Evolutionary conservation across 2,329 filamentous ascomycete species (phyloP).

Genomic region (Calonectria montana): DNA sequence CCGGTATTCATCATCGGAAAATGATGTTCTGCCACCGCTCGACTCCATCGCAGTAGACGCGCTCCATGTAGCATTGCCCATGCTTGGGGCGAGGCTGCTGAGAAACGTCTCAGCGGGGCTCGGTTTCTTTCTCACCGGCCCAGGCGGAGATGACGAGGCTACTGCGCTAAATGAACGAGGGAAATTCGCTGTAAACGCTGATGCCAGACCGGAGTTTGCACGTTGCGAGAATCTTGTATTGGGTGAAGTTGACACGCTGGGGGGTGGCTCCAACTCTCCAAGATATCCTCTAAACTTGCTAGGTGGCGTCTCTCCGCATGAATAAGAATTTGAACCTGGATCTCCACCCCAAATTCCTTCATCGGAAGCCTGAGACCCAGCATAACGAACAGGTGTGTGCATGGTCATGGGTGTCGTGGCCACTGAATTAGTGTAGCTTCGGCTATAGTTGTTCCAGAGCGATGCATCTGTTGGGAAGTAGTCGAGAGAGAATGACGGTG

Average conservation of each 20-base stretch:
- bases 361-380: conserved; percentile 68
- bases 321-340: conserved; percentile 67
- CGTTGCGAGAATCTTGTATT: conserved; percentile 65
- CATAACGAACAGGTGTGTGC: conserved; percentile 65
- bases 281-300: conserved; percentile 59
- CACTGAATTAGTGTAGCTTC: conserved; percentile 65
- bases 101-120: conserved; percentile 73
- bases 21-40: conserved; percentile 60
- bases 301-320: conserved; percentile 71
- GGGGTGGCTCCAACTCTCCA: conserved; percentile 59
- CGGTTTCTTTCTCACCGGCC: conserved; percentile 61
- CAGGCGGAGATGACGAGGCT: conserved; percentile 58
- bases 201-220: conserved; percentile 66
- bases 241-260: conserved; percentile 70
- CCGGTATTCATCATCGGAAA: conserved; percentile 65
- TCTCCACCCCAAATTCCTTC: conserved; percentile 65
- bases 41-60: conserved; percentile 59
- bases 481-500: conserved; percentile 73
- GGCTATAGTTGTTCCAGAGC: conserved; percentile 63
- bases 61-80: conserved; percentile 62
- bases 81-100: conserved; percentile 62
- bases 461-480: conserved; percentile 72
- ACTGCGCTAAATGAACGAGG: conserved; percentile 57
- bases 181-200: conserved; percentile 67
- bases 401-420: conserved; percentile 68